Conservation (phyloP, 495 filamentous ascomycete species). For the Penicillium fimorum region DNA sequence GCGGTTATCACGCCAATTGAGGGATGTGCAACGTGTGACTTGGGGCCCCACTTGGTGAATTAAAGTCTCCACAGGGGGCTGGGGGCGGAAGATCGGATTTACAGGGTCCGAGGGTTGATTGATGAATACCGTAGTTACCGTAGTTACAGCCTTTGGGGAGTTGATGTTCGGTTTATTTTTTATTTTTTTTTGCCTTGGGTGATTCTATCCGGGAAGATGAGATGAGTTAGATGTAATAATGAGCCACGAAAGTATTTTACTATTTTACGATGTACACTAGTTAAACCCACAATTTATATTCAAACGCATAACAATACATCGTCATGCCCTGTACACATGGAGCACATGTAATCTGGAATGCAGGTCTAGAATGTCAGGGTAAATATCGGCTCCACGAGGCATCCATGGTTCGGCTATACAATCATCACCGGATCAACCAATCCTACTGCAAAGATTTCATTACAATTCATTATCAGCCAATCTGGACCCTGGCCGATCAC, state of each 20-base stretch:
- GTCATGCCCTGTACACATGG: too few relatives aligned
- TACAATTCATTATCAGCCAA: not conserved
- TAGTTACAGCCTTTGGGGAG: not conserved
- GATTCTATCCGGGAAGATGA: not conserved
- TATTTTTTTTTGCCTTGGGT: not conserved
- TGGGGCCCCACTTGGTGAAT: conserved; percentile 17
- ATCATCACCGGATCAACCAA: not conserved
- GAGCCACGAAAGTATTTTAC: not conserved
- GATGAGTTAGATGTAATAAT: conserved; percentile 1
- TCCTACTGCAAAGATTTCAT: not conserved
- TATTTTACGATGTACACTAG: not conserved
- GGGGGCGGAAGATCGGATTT: not conserved
- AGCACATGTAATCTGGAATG: too few relatives aligned
- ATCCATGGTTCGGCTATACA: not conserved
- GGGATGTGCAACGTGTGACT: conserved; percentile 17
- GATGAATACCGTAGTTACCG: not conserved
- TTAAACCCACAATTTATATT: too few relatives aligned
- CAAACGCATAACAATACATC: not conserved
- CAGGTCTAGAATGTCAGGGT: too few relatives aligned
- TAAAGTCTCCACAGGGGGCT: conserved; percentile 6
- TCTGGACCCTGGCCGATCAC: not conserved
- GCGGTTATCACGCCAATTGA: conserved; percentile 18
- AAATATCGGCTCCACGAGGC: too few relatives aligned
- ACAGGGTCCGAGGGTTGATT: not conserved
- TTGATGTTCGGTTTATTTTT: not conserved